Percentiles rank a stretch among this genome's conserved stretches.
Conservation (phyloP, 306 rosid genomes). For the Trifolium fragiferum region DNA sequence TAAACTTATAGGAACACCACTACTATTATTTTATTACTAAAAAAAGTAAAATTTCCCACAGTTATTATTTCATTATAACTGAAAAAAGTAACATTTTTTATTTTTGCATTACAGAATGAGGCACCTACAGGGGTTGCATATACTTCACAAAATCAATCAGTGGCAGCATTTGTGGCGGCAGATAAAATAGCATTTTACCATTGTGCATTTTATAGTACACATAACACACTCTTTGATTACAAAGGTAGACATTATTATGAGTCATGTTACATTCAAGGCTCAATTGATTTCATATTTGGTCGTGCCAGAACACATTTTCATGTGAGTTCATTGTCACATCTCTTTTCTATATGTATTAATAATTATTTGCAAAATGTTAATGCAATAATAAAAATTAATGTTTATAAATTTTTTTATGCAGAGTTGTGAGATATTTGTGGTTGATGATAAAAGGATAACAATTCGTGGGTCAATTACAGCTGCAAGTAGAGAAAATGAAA, state of each 20-base stretch:
- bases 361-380: not conserved
- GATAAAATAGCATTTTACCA: constrained; percentile 84
- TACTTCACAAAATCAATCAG: constrained; percentile 95
- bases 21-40: not conserved
- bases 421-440: constrained; percentile 80
- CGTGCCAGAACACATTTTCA: constrained; percentile 67
- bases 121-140: constrained; percentile 95
- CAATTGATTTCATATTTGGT: constrained; percentile 93
- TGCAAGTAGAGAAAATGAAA: constrained; percentile 51
- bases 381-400: not conserved
- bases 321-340: constrained; percentile 37
- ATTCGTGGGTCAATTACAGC: constrained; percentile 77
- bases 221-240: constrained; percentile 86
- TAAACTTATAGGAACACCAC: too few relatives aligned
- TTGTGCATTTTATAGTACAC: constrained; percentile 88
- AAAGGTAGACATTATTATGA: constrained; percentile 91
- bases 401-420: constrained; percentile 31
- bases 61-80: too few relatives aligned
- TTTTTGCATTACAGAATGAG: constrained; percentile 66
- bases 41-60: too few relatives aligned
- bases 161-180: constrained; percentile 83
- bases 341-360: too few relatives aligned
- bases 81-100: not conserved
- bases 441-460: constrained; percentile 63
- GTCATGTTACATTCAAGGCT: constrained; percentile 77